phyloP scores from a whole-genome alignment of 2,329 filamentous ascomycete species.

The Cercospora citrullina region DNA sequence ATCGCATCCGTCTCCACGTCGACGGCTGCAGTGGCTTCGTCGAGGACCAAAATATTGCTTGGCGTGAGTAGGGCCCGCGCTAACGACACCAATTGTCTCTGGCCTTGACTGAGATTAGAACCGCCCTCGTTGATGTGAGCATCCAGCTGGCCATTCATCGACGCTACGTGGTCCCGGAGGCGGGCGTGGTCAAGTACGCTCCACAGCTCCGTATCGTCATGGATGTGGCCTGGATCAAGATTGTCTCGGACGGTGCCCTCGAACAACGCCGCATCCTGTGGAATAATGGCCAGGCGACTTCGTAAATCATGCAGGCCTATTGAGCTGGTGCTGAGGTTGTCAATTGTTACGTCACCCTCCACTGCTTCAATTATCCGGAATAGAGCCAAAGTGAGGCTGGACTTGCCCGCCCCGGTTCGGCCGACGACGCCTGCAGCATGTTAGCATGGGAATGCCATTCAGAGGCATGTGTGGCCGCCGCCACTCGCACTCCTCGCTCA shows the following conservation, averaged over 20 bases:
- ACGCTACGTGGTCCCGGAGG: conserved; percentile 82
- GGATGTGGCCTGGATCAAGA: conserved; percentile 88
- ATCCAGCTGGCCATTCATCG: conserved; percentile 87
- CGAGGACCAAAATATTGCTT: conserved; percentile 93
- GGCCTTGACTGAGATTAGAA: conserved; percentile 92
- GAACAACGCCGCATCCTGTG: conserved; percentile 94
- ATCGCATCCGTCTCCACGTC: conserved; percentile 68
- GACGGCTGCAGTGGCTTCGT: conserved; percentile 86
- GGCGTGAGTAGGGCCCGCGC: conserved; percentile 92
- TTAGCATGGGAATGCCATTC: not conserved
- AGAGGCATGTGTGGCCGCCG: not conserved
- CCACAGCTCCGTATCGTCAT: conserved; percentile 97
- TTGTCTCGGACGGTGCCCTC: conserved; percentile 93
- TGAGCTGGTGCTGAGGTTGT: conserved; percentile 81
- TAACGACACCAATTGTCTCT: conserved; percentile 89
- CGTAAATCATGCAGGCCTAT: conserved; percentile 90
- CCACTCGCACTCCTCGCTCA: not conserved
- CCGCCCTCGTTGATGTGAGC: conserved; percentile 92
- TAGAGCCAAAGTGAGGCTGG: conserved; percentile 83
- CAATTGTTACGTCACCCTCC: conserved; percentile 82
- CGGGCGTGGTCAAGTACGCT: conserved; percentile 81
- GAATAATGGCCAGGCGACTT: conserved; percentile 89
- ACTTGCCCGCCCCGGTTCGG: conserved; percentile 93
- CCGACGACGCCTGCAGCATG: conserved; percentile 73
- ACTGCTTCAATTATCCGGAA: conserved; percentile 94